Base-by-base conservation (phyloP, 2,329 filamentous ascomycete species). In the Apiospora pterosperma region DNA sequence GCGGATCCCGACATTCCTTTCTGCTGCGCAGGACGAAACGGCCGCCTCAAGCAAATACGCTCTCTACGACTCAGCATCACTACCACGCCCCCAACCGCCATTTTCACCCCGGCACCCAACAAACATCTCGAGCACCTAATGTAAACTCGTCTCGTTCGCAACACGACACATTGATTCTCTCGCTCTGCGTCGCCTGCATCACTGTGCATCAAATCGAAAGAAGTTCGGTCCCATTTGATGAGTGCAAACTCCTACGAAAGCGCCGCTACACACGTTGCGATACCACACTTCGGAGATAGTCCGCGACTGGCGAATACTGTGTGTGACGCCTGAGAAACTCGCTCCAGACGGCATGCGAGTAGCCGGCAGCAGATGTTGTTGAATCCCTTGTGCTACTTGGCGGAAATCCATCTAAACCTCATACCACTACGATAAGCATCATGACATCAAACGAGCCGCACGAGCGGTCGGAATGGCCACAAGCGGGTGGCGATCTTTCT, bases 401-500 rank as follows among this genome's bases (percentile, higher is more conserved):
- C 28, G 5, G n/a, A 55, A 8, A n/a, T 55, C n/a, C 21, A 34
- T n/a, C 28, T 11, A 5, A 34, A 34, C 25, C 28, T 28, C 28
- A 28, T 31, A 34, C 48, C 34, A 16, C 19, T 10, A 4, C 48
- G 16, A 55, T 5, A n/a, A 41, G 8, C 36, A 61, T 12, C 14
- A 61, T 61, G 59, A 28, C 59, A 38, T 38, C 59, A 61, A 61
- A 61, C 23, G 59, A 61, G 14, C 59, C 59, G 19, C 36, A 41
- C 36, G 39, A 41, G 23, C 36, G 59, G 59, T 41, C 59, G 31
- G 52, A 36, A 42, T 36, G 31, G 64, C 76, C 79, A 55, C 71
- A 73, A 62, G 77, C 81, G 62, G 78, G 78, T 42, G 75, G 75
- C 64, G 73, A 74, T 65, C 80, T 81, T 62, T 3, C 28, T 55